Percentiles rank a stretch among this genome's conserved stretches.
These are phyloP conservation scores for Lecanicillium sp. DNA, from an alignment of 2,329 filamentous ascomycete species.

Conservation along the genomic window DNA sequence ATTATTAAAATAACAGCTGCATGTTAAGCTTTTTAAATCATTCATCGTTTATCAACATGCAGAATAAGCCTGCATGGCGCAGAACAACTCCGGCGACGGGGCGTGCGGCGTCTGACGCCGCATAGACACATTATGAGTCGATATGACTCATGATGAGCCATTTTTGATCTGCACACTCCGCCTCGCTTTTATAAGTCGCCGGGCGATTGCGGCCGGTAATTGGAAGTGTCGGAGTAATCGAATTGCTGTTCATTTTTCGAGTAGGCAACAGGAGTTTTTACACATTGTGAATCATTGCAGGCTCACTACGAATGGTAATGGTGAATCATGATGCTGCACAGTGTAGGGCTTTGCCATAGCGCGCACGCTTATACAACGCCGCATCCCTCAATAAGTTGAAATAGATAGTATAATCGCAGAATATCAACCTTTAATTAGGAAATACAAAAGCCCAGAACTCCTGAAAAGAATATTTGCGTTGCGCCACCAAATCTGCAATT, in stretches of 20 bases:
- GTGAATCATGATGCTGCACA: background rate
- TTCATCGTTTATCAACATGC: background rate
- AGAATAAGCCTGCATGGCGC: background rate
- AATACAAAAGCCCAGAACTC: too few species aligned
- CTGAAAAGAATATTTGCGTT: too few species aligned
- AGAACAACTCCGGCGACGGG: constrained; percentile 2
- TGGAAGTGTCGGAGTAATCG: too few species aligned
- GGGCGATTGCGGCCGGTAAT: background rate
- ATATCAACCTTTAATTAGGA: too few species aligned
- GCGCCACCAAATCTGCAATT: too few species aligned
- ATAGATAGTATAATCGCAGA: too few species aligned
- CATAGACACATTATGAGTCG: constrained; percentile 12
- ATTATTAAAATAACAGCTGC: too few species aligned
- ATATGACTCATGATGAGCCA: constrained; percentile 10
- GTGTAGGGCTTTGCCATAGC: background rate
- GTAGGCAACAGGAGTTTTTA: too few species aligned
- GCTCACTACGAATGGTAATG: background rate
- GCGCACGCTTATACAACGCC: background rate
- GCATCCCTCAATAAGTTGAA: too few species aligned
- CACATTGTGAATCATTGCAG: background rate
- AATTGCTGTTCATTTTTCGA: too few species aligned
- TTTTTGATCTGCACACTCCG: background rate
- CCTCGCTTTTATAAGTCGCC: background rate
- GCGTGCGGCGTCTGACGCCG: background rate
- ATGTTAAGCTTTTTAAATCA: too few species aligned